phyloP scores from a whole-genome alignment of 139 green algal species.

The Spirogloea muscicola region DNA sequence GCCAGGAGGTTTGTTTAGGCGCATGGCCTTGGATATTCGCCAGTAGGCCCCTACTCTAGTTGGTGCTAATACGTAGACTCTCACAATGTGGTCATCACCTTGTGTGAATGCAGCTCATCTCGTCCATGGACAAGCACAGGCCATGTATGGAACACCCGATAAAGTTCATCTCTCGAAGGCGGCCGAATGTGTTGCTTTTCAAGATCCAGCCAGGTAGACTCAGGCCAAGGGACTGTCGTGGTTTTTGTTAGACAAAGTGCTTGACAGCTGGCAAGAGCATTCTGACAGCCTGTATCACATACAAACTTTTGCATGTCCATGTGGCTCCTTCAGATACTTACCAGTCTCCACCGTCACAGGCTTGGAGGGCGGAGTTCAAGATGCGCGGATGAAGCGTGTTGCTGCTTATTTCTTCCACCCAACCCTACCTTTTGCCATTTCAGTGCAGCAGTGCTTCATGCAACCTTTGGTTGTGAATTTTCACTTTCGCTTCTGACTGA shows the following conservation, averaged over 20 bases:
- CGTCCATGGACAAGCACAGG: slow-evolving; percentile 40
- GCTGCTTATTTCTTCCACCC: slow-evolving; percentile 52
- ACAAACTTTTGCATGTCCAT: too few species aligned
- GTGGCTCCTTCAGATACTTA: too few species aligned
- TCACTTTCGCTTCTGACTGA: slow-evolving; percentile 35
- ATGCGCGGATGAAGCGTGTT: slow-evolving; percentile 44
- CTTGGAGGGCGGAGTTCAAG: slow-evolving; percentile 5
- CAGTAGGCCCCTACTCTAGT: too few species aligned
- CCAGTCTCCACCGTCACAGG: too few species aligned
- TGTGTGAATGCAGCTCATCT: slow-evolving; percentile 52
- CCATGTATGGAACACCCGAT: slow-evolving; percentile 52
- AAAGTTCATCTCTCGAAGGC: slow-evolving; percentile 49
- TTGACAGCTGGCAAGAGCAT: too few species aligned
- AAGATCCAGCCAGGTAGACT: slow-evolving; percentile 43
- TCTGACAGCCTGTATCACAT: too few species aligned
- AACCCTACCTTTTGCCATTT: slow-evolving; percentile 50
- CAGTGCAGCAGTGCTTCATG: slow-evolving; percentile 47
- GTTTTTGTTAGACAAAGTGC: too few species aligned
- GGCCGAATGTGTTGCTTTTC: slow-evolving; percentile 44
- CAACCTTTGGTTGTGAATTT: slow-evolving; percentile 48
- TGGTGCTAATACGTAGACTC: too few species aligned
- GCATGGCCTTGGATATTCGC: too few species aligned
- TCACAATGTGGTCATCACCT: too few species aligned
- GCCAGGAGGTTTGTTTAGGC: too few species aligned
- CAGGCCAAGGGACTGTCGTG: too few species aligned